Conservation (phyloP, 441 rosid genomes). For the Monsonia emarginata region DNA sequence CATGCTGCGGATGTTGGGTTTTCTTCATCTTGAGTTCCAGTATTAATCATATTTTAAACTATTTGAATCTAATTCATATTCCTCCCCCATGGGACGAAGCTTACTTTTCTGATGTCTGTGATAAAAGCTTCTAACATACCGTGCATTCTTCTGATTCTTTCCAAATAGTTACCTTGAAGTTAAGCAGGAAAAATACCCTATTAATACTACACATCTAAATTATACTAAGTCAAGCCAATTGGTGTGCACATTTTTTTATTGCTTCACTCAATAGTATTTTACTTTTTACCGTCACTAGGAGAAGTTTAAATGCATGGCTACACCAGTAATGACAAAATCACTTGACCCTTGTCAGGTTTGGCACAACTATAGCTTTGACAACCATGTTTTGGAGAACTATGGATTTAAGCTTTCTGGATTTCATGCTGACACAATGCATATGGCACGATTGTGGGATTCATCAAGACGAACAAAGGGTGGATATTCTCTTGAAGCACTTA, state of each 20-base stretch:
- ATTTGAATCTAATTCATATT: neutral
- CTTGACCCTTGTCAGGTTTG: slow-evolving; percentile 47
- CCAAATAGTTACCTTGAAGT: neutral
- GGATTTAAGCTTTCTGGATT: slow-evolving; percentile 72
- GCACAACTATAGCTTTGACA: slow-evolving; percentile 97
- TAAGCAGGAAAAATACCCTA: neutral
- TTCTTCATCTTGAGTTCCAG: too few relatives aligned
- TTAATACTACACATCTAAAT: too few relatives aligned
- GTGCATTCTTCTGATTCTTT: neutral
- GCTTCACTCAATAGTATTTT: neutral
- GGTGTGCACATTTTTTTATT: neutral
- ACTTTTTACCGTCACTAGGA: neutral
- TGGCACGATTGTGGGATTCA: slow-evolving; percentile 94
- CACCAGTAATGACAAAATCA: slow-evolving; percentile 8
- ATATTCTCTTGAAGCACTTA: slow-evolving; percentile 91
- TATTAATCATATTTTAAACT: neutral
- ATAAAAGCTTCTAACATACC: neutral
- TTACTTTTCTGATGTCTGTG: too few relatives aligned
- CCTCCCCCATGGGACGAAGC: neutral
- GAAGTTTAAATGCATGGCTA: neutral
- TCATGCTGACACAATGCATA: slow-evolving; percentile 95
- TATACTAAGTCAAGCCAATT: neutral
- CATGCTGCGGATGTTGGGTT: neutral
- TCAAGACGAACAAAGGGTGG: slow-evolving; percentile 72
- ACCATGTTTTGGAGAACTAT: slow-evolving; percentile 67